Evolutionary conservation across 1,139 yeast species (phyloP).

Genomic region (Taphrina deformans): DNA sequence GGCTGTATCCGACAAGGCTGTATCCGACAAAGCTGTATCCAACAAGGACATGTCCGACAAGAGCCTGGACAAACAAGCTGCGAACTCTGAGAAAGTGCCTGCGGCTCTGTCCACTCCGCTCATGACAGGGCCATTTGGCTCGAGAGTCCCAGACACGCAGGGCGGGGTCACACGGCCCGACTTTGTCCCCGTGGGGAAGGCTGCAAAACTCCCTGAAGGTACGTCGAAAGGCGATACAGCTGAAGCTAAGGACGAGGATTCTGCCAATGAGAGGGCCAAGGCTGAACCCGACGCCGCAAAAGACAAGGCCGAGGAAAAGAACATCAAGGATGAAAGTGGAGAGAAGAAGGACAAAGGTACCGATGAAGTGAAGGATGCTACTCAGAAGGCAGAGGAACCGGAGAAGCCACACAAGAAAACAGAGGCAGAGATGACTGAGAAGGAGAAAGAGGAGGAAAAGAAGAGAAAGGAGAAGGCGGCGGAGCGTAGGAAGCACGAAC

Average conservation of each 20-base stretch:
- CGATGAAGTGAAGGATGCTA: not conserved
- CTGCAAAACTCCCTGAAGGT: not conserved
- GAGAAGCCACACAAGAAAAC: not conserved
- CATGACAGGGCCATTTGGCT: no score
- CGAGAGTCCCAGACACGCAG: no score
- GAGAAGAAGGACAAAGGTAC: not conserved
- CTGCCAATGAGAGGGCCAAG: not conserved
- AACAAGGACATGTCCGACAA: no score
- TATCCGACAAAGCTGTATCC: not conserved
- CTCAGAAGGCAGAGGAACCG: not conserved
- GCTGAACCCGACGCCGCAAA: not conserved
- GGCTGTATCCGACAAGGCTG: not conserved
- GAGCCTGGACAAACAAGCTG: no score
- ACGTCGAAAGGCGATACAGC: not conserved
- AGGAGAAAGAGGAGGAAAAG: not conserved
- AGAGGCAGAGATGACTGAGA: not conserved
- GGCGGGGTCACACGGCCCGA: no score
- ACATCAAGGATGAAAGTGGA: not conserved
- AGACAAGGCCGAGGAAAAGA: not conserved
- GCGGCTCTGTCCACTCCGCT: no score
- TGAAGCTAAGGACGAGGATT: not conserved
- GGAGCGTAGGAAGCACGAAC: not conserved
- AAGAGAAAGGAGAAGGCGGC: conserved; percentile 19
- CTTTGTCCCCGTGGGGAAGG: no score
- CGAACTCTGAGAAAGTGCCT: no score